Evolutionary conservation across 2,329 filamentous ascomycete genomes (phyloP).

Genomic region (Pseudogymnoascus sp.): DNA sequence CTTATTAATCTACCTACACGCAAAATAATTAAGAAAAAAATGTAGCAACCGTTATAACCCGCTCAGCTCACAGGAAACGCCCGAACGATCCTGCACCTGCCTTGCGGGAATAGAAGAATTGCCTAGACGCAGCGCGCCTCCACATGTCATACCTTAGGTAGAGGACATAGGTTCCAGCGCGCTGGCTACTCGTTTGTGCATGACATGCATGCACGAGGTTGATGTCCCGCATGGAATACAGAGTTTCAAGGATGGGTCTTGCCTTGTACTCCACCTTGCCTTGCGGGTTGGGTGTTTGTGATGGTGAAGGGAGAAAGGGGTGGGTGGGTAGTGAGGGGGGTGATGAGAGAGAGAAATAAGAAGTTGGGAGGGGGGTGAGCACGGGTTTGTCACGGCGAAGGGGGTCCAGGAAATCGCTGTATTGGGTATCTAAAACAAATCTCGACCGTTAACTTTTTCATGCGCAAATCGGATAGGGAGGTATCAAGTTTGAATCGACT

Average conservation of each 20-base stretch:
- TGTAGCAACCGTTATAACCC: constrained; percentile 1
- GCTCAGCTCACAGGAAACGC: not conserved
- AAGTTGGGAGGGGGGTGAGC: not conserved
- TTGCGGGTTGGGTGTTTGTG: constrained; percentile 45
- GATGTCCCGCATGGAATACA: constrained; percentile 69
- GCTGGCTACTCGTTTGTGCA: not conserved
- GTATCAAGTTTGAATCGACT: constrained; percentile 15
- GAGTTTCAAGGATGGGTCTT: constrained; percentile 65
- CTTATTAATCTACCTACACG: not conserved
- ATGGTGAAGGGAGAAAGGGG: not conserved
- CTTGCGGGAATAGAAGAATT: not conserved
- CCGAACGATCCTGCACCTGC: not conserved
- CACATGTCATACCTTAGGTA: not conserved
- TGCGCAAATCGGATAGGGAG: not conserved
- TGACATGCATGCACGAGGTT: constrained; percentile 15
- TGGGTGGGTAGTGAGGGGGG: not conserved
- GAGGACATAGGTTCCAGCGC: not conserved
- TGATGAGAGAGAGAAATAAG: not conserved
- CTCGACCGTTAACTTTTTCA: not conserved
- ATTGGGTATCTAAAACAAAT: constrained; percentile 7
- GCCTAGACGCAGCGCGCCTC: not conserved
- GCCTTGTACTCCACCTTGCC: constrained; percentile 70
- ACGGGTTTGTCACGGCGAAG: not conserved
- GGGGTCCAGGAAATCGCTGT: not conserved
- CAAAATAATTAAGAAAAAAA: not conserved